These are phyloP conservation scores for Tricholoma terreum DNA, from an alignment of 768 basidiomycete genomes.

Conservation along the genomic window DNA sequence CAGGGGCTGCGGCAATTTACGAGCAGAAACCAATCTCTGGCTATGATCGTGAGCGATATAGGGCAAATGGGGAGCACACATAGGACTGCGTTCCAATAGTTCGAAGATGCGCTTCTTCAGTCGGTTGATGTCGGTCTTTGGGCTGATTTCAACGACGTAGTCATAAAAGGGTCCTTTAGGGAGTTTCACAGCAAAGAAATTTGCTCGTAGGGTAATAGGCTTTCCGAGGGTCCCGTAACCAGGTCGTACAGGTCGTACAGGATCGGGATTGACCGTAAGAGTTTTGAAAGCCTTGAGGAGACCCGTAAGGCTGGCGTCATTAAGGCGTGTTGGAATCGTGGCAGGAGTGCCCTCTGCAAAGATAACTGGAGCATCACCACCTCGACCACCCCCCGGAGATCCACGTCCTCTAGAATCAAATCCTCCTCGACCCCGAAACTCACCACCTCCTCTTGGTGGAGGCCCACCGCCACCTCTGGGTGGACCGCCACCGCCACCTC, in stretches of 20 bases:
- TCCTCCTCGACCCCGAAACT: conserved; percentile 20
- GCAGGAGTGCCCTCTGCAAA: conserved; percentile 35
- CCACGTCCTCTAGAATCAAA: conserved; percentile 21
- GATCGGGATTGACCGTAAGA: conserved; percentile 26
- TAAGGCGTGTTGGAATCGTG: conserved; percentile 34
- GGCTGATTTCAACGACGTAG: conserved; percentile 51
- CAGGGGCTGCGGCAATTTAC: conserved; percentile 43
- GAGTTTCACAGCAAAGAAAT: conserved; percentile 58
- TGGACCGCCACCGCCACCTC: conserved; percentile 18
- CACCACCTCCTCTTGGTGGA: conserved; percentile 23
- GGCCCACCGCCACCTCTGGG: conserved; percentile 21
- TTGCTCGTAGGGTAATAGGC: conserved; percentile 51
- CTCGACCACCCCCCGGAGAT: conserved; percentile 20
- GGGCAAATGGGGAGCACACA: conserved; percentile 31
- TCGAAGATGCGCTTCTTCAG: conserved; percentile 52
- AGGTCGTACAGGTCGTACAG: conserved; percentile 47
- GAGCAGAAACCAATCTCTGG: conserved; percentile 44
- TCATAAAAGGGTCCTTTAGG: conserved; percentile 50
- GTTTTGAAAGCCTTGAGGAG: conserved; percentile 39
- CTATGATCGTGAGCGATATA: conserved; percentile 54
- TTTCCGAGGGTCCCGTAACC: conserved; percentile 53
- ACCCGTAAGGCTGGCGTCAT: conserved; percentile 28
- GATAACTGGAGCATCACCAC: conserved; percentile 31
- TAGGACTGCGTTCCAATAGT: conserved; percentile 44
- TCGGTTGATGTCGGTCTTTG: conserved; percentile 41